Evolutionary conservation across 2,329 filamentous ascomycete genomes (phyloP).

Genomic region (Talaromyces sp.): DNA sequence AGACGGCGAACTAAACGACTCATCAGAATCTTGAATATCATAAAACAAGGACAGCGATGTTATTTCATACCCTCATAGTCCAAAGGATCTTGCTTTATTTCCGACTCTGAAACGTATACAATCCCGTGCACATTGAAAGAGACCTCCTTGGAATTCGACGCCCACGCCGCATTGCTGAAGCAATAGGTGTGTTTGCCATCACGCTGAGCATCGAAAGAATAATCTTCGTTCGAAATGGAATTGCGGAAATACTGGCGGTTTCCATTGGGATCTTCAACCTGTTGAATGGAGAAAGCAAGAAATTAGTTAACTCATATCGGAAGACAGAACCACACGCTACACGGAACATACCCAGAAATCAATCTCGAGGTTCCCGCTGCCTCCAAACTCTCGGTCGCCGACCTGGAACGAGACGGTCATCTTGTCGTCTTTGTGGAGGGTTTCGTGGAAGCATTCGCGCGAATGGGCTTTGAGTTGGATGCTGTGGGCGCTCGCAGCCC

Average conservation of each 20-base stretch:
- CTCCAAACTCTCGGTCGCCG: conserved; percentile 91
- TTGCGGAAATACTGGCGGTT: conserved; percentile 76
- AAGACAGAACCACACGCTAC: not conserved
- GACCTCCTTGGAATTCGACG: conserved; percentile 92
- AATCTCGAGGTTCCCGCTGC: conserved; percentile 88
- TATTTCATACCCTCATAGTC: conserved; percentile 72
- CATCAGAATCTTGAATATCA: conserved; percentile 4
- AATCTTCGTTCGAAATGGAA: conserved; percentile 81
- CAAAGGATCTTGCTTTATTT: conserved; percentile 78
- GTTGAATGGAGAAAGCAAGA: conserved; percentile 2
- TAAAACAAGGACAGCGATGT: not conserved
- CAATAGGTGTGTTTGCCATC: conserved; percentile 95
- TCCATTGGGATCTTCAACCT: conserved; percentile 75
- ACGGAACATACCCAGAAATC: conserved; percentile 83
- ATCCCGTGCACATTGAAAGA: conserved; percentile 99
- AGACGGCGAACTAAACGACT: conserved; percentile 65
- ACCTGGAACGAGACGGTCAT: conserved; percentile 99
- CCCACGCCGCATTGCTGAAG: conserved; percentile 99
- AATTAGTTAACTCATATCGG: not conserved
- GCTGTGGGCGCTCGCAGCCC: conserved; percentile 75
- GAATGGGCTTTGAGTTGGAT: conserved; percentile 91
- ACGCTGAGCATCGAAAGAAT: conserved; percentile 77
- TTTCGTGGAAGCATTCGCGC: conserved; percentile 96
- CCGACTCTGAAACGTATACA: conserved; percentile 89
- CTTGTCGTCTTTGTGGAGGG: conserved; percentile 85